These are phyloP conservation scores for Shiraia sp. DNA, from an alignment of 2,329 filamentous ascomycete species.

Conservation along the genomic window DNA sequence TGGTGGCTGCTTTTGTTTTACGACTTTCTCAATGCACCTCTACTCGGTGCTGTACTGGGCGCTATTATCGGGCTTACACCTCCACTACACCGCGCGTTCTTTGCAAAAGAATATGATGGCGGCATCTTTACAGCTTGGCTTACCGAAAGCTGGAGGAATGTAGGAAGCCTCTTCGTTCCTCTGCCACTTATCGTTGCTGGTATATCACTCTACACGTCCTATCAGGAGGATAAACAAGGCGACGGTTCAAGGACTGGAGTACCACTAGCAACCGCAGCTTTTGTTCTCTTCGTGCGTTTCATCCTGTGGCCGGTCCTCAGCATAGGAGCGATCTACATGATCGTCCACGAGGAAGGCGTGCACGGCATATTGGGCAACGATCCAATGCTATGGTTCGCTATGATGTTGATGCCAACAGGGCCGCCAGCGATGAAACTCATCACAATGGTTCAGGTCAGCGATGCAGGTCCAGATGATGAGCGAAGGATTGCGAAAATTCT, in stretches of 20 bases:
- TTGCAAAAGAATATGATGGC: conserved; percentile 26
- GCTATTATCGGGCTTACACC: conserved; percentile 32
- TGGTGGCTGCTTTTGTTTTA: conserved; percentile 38
- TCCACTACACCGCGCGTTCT: conserved; percentile 29
- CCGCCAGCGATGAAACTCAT: conserved; percentile 59
- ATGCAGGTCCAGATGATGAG: conserved; percentile 49
- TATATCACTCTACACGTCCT: conserved; percentile 30
- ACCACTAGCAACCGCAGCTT: conserved; percentile 24
- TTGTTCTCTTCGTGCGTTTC: conserved; percentile 32
- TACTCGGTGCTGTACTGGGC: conserved; percentile 32
- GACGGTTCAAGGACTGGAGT: conserved; percentile 1
- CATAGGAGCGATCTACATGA: conserved; percentile 57
- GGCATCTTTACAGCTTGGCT: conserved; percentile 37
- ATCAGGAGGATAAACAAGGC: conserved; percentile 19
- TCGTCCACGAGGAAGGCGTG: conserved; percentile 55
- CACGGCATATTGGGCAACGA: conserved; percentile 54
- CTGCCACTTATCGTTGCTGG: conserved; percentile 35
- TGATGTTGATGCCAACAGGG: conserved; percentile 63
- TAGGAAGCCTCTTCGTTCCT: conserved; percentile 32
- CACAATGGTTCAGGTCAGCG: conserved; percentile 55
- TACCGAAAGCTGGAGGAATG: conserved; percentile 33
- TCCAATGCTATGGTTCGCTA: conserved; percentile 66
- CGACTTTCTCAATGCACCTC: conserved; percentile 37
- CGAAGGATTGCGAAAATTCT: conserved; percentile 57
- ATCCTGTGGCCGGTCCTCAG: conserved; percentile 31